Conservation (phyloP, 1,284 basidiomycete species). For the Kalmanozyma brasiliensis region DNA sequence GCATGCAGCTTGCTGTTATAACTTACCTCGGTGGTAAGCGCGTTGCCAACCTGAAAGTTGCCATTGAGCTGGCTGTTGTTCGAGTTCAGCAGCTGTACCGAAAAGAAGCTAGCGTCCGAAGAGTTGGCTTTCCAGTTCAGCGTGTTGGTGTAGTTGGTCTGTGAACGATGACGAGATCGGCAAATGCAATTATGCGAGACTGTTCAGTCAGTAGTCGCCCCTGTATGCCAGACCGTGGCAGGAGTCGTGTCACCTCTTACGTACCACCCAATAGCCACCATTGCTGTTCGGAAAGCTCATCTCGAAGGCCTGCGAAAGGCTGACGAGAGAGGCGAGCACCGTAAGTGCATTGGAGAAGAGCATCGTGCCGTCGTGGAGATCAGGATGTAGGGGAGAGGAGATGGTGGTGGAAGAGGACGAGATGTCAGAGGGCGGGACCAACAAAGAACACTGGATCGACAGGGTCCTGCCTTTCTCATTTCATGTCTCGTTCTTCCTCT, state of each 20-base stretch:
- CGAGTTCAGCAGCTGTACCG: slow-evolving; percentile 49
- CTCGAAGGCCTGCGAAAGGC: slow-evolving; percentile 45
- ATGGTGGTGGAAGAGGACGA: slow-evolving; percentile 7
- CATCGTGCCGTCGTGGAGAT: slow-evolving; percentile 24
- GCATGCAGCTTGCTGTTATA: too few relatives aligned
- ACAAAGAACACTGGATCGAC: slow-evolving; percentile 8
- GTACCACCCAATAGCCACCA: slow-evolving; percentile 53
- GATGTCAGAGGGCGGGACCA: neutral
- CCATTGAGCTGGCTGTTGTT: slow-evolving; percentile 51
- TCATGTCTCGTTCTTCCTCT: neutral
- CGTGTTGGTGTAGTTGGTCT: slow-evolving; percentile 54
- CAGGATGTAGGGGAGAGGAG: neutral
- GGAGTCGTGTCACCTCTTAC: slow-evolving; percentile 1
- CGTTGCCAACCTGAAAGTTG: slow-evolving; percentile 58
- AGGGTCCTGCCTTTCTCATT: slow-evolving; percentile 7
- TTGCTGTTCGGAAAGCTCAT: slow-evolving; percentile 52
- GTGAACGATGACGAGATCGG: neutral
- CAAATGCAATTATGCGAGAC: neutral
- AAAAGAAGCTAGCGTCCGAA: slow-evolving; percentile 43
- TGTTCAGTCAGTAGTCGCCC: neutral
- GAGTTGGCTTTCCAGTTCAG: slow-evolving; percentile 57
- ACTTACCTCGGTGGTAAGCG: slow-evolving; percentile 33
- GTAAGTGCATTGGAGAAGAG: slow-evolving; percentile 25
- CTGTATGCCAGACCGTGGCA: too few relatives aligned
- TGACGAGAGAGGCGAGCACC: slow-evolving; percentile 26